Evolutionary conservation across 202 grass and related monocot species (phyloP).

Genomic region (Carex sylvatica): DNA sequence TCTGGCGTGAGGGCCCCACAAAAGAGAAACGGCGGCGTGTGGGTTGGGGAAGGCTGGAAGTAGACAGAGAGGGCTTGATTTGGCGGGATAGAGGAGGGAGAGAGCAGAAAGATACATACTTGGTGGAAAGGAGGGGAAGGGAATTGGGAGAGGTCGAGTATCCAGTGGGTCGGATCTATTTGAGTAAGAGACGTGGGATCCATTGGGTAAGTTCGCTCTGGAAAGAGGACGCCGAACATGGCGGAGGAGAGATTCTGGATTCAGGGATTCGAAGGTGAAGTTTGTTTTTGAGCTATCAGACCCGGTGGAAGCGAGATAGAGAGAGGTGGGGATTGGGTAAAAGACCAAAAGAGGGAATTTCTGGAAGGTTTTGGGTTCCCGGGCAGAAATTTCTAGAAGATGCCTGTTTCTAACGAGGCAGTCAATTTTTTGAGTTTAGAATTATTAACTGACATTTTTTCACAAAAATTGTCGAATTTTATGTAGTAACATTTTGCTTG

Average conservation of each 20-base stretch:
- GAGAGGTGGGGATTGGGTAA: conserved; percentile 1
- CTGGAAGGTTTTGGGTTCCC: conserved; percentile 13
- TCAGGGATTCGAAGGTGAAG: background rate
- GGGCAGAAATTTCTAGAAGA: conserved; percentile 45
- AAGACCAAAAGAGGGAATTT: background rate
- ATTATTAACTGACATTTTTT: no score
- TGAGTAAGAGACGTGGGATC: conserved; percentile 66
- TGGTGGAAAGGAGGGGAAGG: conserved; percentile 47
- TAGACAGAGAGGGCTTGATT: conserved; percentile 68
- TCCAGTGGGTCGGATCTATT: conserved; percentile 74
- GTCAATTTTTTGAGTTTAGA: no score
- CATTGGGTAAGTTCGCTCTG: conserved; percentile 78
- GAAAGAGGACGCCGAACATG: conserved; percentile 84
- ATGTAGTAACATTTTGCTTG: no score
- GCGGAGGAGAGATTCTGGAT: no score
- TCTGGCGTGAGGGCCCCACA: conserved; percentile 55
- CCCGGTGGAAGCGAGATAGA: background rate
- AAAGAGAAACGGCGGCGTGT: conserved; percentile 62
- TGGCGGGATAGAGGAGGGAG: conserved; percentile 58
- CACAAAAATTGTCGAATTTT: no score
- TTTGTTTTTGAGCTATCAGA: background rate
- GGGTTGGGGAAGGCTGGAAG: conserved; percentile 59
- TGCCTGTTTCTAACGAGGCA: background rate
- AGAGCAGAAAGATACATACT: conserved; percentile 65
- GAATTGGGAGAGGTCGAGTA: conserved; percentile 61